Evolutionary conservation across 1,284 basidiomycete genomes (phyloP), one percentile per base, ranked within the genome.

Genomic region (Megacollybia platyphylla): DNA sequence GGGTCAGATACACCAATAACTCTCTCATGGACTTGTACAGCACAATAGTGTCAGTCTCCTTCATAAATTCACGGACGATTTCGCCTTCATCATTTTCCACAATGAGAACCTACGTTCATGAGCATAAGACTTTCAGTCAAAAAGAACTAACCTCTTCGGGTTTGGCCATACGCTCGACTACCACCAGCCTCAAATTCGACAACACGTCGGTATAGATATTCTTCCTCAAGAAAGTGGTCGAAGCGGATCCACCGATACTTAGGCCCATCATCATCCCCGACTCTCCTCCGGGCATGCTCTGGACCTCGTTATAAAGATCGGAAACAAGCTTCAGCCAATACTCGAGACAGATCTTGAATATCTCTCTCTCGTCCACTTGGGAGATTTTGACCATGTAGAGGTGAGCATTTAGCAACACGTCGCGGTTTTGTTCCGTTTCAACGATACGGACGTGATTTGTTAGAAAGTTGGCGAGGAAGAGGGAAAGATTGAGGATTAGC

Each of bases 1-100:
- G 94, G 2, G 96, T 98, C 48, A 98, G 78, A 62, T 97, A 98
- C 36, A 94, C 90, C 44, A 97, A 73, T 18, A 97, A 79, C 63
- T 97, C 94, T 51, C 94, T 82, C 93, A 99, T 98, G 41, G 86
- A 87, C 71, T 99, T 98, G 76, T 98, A 99, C 24, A 99, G 71
- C 30, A 97, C 93, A 54, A 98, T 97, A 37, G 96, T 98, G 61
- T 99, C 96, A 57, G 75, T 87, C 67, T 99, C 96, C 69, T 98
- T 98, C 87, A 99, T 89, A 62, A 98, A 97, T 63, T 99, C 96
- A 49, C 96, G 81, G 18, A 99, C 96, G 51, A 98, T 97, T 70
- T 98, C 96, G 49, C 96, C 96, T 61, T 99, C 96, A 54, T 99
- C 96, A 58, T 98, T 98, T 64, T 98, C 96, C 27, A 98, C 96